phyloP scores from a whole-genome alignment of 352 stramenopile genomes.

The Globisporangium nunn region DNA sequence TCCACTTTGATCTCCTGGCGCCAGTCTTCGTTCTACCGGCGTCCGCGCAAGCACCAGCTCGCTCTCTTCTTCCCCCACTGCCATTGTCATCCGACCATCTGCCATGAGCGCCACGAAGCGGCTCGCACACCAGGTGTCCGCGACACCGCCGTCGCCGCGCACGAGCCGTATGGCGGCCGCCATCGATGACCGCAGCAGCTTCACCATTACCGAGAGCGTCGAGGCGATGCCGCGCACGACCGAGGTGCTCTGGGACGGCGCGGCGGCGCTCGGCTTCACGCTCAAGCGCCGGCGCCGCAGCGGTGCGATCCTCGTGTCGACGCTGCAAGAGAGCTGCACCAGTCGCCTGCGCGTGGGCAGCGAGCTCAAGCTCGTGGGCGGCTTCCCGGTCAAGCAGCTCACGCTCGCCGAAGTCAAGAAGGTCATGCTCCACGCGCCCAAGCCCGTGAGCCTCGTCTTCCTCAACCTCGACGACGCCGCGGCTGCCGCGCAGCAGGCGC shows the following conservation, averaged over 20 bases:
- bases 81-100: background rate
- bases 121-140: slow-evolving; percentile 13
- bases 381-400: slow-evolving; percentile 64
- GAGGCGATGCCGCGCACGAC: slow-evolving; percentile 29
- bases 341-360: slow-evolving; percentile 51
- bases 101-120: slow-evolving; percentile 16
- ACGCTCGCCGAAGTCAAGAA: slow-evolving; percentile 72
- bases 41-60: background rate
- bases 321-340: slow-evolving; percentile 25
- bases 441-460: slow-evolving; percentile 77
- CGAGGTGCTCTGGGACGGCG: slow-evolving; percentile 66
- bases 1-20: no score
- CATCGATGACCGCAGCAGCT: slow-evolving; percentile 1
- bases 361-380: slow-evolving; percentile 66
- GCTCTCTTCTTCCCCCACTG: no score
- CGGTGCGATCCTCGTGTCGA: slow-evolving; percentile 62
- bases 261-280: slow-evolving; percentile 49
- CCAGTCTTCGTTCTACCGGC: no score
- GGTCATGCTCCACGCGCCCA: slow-evolving; percentile 63
- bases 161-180: slow-evolving; percentile 6
- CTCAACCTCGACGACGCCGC: slow-evolving; percentile 37
- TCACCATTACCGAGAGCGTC: background rate
- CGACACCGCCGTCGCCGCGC: slow-evolving; percentile 13
- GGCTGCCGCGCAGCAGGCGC: slow-evolving; percentile 15
- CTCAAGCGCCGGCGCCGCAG: slow-evolving; percentile 65